A percentile compares a stretch with the other conserved stretches of the same genome.
Conservation (phyloP, 495 filamentous ascomycete species). For the Pyronema omphalodes region DNA sequence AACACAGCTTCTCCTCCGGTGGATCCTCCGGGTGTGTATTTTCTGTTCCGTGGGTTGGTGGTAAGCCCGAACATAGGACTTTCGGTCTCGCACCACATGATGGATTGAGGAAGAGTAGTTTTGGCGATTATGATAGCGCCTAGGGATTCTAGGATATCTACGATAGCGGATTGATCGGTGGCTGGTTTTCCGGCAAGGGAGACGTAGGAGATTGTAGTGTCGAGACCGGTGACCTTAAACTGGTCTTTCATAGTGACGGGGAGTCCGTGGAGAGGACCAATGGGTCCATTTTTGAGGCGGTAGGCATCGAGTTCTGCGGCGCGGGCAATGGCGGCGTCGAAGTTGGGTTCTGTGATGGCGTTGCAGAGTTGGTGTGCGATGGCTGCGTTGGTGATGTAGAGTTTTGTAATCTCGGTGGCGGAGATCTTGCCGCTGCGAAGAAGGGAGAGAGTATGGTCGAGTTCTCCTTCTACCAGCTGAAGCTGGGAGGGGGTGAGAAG, state of each 20-base stretch:
- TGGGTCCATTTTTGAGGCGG: slow-evolving; percentile 30
- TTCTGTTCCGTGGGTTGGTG: slow-evolving; percentile 31
- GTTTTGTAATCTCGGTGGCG: no score
- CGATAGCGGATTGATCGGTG: slow-evolving; percentile 29
- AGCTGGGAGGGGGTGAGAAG: no score
- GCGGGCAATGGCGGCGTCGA: slow-evolving; percentile 38
- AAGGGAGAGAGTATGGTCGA: no score
- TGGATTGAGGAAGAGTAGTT: slow-evolving; percentile 26
- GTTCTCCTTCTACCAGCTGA: no score
- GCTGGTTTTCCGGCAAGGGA: slow-evolving; percentile 17
- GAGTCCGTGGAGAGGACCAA: slow-evolving; percentile 43
- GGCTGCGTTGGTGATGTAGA: neutral
- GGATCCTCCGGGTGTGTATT: slow-evolving; percentile 37
- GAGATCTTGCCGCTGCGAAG: no score
- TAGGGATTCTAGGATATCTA: slow-evolving; percentile 30
- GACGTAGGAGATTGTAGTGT: slow-evolving; percentile 48
- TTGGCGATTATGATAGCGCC: slow-evolving; percentile 29
- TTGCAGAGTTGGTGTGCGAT: slow-evolving; percentile 19
- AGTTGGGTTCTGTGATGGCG: slow-evolving; percentile 46
- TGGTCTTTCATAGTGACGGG: slow-evolving; percentile 54
- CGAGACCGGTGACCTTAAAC: slow-evolving; percentile 46
- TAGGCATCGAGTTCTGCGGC: slow-evolving; percentile 39
- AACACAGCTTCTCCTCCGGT: slow-evolving; percentile 47
- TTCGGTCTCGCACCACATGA: slow-evolving; percentile 35
- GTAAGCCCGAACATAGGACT: slow-evolving; percentile 39